phyloP scores from a whole-genome alignment of 2,329 filamentous ascomycete species.

The Pseudohalonectria lignicola region DNA sequence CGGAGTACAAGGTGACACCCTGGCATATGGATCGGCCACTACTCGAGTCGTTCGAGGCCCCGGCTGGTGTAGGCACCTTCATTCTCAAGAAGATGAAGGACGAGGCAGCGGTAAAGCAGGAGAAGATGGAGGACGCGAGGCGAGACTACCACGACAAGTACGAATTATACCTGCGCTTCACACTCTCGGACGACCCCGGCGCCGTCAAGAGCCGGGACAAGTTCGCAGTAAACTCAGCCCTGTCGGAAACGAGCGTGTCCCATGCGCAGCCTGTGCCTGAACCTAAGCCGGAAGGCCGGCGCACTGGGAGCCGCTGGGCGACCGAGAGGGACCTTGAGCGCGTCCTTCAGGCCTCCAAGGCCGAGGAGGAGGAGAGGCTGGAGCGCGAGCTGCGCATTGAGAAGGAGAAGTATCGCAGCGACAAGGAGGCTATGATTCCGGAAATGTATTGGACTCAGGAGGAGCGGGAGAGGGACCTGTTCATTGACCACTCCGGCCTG shows the following conservation, averaged over 20 bases:
- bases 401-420: slow-evolving; percentile 60
- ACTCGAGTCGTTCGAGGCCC: slow-evolving; percentile 26
- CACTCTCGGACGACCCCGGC: slow-evolving; percentile 40
- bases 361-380: slow-evolving; percentile 57
- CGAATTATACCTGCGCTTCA: slow-evolving; percentile 41
- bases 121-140: slow-evolving; percentile 26
- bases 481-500: slow-evolving; percentile 54
- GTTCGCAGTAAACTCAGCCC: slow-evolving; percentile 28
- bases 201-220: slow-evolving; percentile 45
- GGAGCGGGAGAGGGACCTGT: slow-evolving; percentile 46
- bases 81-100: slow-evolving; percentile 33
- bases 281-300: slow-evolving; percentile 46
- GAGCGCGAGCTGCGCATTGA: slow-evolving; percentile 55
- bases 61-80: slow-evolving; percentile 29
- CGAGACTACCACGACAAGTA: slow-evolving; percentile 36
- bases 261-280: slow-evolving; percentile 18
- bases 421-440: slow-evolving; percentile 67
- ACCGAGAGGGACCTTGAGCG: slow-evolving; percentile 65
- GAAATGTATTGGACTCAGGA: slow-evolving; percentile 55
- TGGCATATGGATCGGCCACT: slow-evolving; percentile 38
- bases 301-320: slow-evolving; percentile 45
- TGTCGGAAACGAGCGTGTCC: slow-evolving; percentile 20
- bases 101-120: slow-evolving; percentile 22
- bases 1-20: slow-evolving; percentile 29
- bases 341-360: slow-evolving; percentile 60